Evolutionary conservation across 805 yeast genomes (phyloP).

Genomic region (Yarrowia deformans): DNA sequence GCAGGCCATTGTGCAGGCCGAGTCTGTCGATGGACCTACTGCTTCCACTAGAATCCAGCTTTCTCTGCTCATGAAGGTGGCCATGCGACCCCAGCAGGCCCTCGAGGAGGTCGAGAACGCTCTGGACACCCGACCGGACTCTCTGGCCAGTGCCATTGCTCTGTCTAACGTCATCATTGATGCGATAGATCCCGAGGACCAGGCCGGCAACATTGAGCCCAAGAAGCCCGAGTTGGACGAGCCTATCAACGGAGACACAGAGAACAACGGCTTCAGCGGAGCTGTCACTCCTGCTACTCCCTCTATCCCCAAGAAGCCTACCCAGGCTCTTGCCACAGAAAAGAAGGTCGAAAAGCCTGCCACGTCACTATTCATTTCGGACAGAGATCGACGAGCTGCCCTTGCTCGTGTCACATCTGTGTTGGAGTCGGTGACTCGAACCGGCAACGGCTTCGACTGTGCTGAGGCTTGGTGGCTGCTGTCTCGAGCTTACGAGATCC

Average conservation of each 20-base stretch:
- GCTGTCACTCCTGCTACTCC: constrained; percentile 26
- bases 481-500: constrained; percentile 65
- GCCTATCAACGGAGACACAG: constrained; percentile 1
- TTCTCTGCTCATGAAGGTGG: constrained; percentile 56
- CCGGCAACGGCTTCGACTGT: constrained; percentile 55
- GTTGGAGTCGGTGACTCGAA: constrained; percentile 52
- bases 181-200: constrained; percentile 45
- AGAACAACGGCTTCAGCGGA: constrained; percentile 28
- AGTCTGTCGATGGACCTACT: constrained; percentile 56
- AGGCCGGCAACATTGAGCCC: constrained; percentile 31
- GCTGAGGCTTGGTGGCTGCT: constrained; percentile 77
- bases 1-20: constrained; percentile 77
- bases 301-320: constrained; percentile 31
- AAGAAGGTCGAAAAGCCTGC: constrained; percentile 17
- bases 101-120: constrained; percentile 71
- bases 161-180: constrained; percentile 59
- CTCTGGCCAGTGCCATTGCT: constrained; percentile 63
- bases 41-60: constrained; percentile 59
- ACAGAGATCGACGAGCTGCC: constrained; percentile 66
- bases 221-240: constrained; percentile 17
- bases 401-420: constrained; percentile 55
- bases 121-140: constrained; percentile 58
- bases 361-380: constrained; percentile 57
- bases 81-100: constrained; percentile 57
- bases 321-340: constrained; percentile 32